Evolutionary conservation across 768 basidiomycete genomes (phyloP).

Genomic region (Tricholoma matsutake): DNA sequence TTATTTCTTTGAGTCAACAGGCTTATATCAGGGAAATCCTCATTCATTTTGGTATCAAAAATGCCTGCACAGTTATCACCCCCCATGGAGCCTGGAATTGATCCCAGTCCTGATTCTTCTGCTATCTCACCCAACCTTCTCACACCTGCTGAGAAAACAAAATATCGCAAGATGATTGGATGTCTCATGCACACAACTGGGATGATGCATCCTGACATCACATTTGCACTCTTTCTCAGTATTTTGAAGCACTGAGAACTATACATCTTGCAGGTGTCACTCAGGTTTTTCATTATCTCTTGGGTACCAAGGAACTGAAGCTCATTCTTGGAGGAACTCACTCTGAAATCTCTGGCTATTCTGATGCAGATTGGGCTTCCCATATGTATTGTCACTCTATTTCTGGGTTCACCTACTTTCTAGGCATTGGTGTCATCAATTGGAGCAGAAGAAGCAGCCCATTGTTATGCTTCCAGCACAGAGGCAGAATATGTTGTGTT

Average conservation of each 20-base stretch:
- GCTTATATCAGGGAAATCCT: slow-evolving; percentile 14
- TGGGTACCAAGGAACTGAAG: neutral
- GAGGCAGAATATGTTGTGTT: slow-evolving; percentile 17
- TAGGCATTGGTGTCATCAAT: neutral
- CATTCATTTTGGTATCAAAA: slow-evolving; percentile 8
- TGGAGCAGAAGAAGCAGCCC: neutral
- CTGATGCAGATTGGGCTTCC: too few relatives aligned
- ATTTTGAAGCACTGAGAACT: neutral
- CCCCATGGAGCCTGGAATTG: neutral
- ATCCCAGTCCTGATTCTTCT: slow-evolving; percentile 5
- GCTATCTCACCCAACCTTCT: too few relatives aligned
- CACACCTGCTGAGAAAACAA: too few relatives aligned
- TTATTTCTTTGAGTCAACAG: slow-evolving; percentile 10
- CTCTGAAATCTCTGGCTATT: too few relatives aligned
- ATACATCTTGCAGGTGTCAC: neutral
- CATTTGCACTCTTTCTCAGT: too few relatives aligned
- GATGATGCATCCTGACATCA: too few relatives aligned
- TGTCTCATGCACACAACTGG: too few relatives aligned
- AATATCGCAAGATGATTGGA: too few relatives aligned
- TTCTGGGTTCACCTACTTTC: slow-evolving; percentile 3
- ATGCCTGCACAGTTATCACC: slow-evolving; percentile 1
- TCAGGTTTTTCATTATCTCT: neutral
- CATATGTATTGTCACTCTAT: neutral
- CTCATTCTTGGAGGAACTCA: neutral
- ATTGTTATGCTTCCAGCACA: slow-evolving; percentile 11